Percentiles rank a stretch among this genome's conserved stretches.
Conservation (phyloP, 2,329 filamentous ascomycete genomes). For the Myriosclerotinia curreyana region DNA sequence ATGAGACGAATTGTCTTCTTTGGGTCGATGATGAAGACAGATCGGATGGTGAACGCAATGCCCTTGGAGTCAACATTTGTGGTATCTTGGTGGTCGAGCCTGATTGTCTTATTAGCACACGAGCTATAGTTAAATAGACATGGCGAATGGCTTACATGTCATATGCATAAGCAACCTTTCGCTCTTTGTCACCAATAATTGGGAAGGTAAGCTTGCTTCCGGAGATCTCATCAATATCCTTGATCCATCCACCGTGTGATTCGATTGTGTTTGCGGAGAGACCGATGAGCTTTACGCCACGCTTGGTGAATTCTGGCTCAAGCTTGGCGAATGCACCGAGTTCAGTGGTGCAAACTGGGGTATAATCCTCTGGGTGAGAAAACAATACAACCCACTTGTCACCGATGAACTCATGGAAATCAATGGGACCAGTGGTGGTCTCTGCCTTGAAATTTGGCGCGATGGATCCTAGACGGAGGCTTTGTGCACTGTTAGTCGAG, state of each 20-base stretch:
- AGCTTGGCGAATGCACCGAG: conserved; percentile 90
- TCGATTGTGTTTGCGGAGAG: conserved; percentile 82
- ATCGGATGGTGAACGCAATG: conserved; percentile 90
- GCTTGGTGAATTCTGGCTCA: conserved; percentile 81
- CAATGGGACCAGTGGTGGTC: conserved; percentile 72
- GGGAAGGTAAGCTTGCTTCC: conserved; percentile 69
- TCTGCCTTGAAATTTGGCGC: conserved; percentile 84
- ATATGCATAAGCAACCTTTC: conserved; percentile 72
- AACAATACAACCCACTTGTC: conserved; percentile 80
- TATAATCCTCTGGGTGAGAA: conserved; percentile 87
- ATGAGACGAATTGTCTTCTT: conserved; percentile 90
- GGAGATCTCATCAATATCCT: conserved; percentile 79
- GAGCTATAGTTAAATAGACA: background rate
- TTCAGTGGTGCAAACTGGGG: conserved; percentile 93
- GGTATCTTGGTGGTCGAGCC: conserved; percentile 75
- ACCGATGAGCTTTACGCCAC: conserved; percentile 87
- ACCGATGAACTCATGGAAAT: conserved; percentile 79
- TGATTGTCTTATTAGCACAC: conserved; percentile 34
- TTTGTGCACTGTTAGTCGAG: conserved; percentile 32
- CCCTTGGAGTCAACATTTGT: conserved; percentile 79
- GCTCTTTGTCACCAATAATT: conserved; percentile 78
- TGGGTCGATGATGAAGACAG: conserved; percentile 92
- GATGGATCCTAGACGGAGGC: conserved; percentile 61
- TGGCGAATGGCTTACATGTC: conserved; percentile 61
- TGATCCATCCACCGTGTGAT: conserved; percentile 85